These are phyloP conservation scores for Aspergillus panamensis DNA, from an alignment of 495 filamentous ascomycete species.

Conservation along the genomic window DNA sequence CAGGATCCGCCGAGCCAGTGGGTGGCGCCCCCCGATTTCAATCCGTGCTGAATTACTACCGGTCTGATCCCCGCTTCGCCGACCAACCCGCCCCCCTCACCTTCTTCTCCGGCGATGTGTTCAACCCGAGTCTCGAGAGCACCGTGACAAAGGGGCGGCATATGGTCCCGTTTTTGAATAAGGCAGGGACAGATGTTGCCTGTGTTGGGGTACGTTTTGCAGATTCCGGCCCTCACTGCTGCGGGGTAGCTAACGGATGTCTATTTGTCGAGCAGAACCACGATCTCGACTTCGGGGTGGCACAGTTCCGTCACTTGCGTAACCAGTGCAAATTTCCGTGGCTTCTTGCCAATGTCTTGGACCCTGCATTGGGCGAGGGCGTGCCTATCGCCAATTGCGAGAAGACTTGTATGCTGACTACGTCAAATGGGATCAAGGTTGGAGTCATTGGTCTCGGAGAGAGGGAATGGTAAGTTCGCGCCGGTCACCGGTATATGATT, in stretches of 20 bases:
- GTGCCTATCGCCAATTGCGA: conserved; percentile 67
- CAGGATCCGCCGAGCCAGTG: conserved; percentile 71
- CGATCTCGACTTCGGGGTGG: conserved; percentile 89
- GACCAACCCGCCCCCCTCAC: conserved; percentile 65
- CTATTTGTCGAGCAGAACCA: conserved; percentile 59
- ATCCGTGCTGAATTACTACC: conserved; percentile 71
- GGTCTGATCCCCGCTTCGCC: conserved; percentile 51
- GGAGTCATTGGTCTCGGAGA: conserved; percentile 84
- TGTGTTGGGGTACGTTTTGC: conserved; percentile 66
- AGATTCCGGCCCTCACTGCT: not conserved
- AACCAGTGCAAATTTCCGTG: conserved; percentile 80
- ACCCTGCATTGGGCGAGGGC: conserved; percentile 67
- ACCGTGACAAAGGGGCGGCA: conserved; percentile 83
- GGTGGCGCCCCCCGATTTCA: conserved; percentile 80
- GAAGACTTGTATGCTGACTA: conserved; percentile 66
- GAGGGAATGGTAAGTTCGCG: conserved; percentile 52
- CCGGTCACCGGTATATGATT: not conserved
- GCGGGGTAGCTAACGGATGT: not conserved
- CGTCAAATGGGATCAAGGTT: conserved; percentile 80
- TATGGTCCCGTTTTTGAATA: conserved; percentile 86
- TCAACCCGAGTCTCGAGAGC: conserved; percentile 84
- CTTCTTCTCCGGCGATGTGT: conserved; percentile 88
- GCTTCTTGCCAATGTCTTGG: conserved; percentile 81
- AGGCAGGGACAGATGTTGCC: conserved; percentile 68
- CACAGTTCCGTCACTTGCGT: conserved; percentile 68